phyloP scores from a whole-genome alignment of 2,329 filamentous ascomycete species.

The Fusarium sp. region DNA sequence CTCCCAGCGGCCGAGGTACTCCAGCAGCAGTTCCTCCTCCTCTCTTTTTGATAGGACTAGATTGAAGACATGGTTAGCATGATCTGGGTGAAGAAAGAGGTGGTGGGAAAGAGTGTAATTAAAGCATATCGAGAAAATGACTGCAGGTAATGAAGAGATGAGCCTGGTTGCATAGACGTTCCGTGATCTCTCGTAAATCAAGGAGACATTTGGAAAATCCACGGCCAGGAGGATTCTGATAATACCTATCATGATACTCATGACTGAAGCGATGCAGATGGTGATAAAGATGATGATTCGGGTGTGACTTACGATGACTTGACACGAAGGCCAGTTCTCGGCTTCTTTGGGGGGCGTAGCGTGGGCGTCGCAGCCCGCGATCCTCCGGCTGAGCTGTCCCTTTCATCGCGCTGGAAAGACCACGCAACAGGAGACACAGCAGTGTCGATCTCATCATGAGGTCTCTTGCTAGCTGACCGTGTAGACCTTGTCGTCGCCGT shows the following conservation, averaged over 20 bases:
- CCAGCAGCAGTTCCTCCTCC: slow-evolving; percentile 74
- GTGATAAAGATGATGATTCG: slow-evolving; percentile 1
- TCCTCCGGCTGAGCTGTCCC: slow-evolving; percentile 58
- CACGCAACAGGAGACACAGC: slow-evolving; percentile 64
- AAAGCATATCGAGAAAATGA: background rate
- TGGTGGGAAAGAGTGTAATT: background rate
- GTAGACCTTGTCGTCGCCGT: slow-evolving; percentile 56
- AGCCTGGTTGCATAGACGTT: slow-evolving; percentile 24
- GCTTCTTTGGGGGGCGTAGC: slow-evolving; percentile 68
- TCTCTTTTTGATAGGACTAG: slow-evolving; percentile 79
- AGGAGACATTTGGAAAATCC: slow-evolving; percentile 4
- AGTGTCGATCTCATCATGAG: slow-evolving; percentile 66
- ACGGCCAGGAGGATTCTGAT: background rate
- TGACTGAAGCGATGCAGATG: slow-evolving; percentile 6
- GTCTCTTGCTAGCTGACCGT: slow-evolving; percentile 63
- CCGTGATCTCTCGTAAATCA: slow-evolving; percentile 27
- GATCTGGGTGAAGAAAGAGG: background rate
- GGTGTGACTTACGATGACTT: slow-evolving; percentile 73
- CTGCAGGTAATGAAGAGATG: slow-evolving; percentile 3
- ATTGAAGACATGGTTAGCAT: slow-evolving; percentile 45
- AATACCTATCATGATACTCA: background rate
- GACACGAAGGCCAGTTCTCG: slow-evolving; percentile 70
- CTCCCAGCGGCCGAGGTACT: slow-evolving; percentile 72
- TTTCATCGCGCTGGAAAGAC: slow-evolving; percentile 60
- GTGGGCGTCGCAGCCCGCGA: slow-evolving; percentile 72